Evolutionary conservation across 805 yeast species (phyloP), one percentile per base, ranked within the genome.

Genomic region (Metschnikowia chrysomelidarum): DNA sequence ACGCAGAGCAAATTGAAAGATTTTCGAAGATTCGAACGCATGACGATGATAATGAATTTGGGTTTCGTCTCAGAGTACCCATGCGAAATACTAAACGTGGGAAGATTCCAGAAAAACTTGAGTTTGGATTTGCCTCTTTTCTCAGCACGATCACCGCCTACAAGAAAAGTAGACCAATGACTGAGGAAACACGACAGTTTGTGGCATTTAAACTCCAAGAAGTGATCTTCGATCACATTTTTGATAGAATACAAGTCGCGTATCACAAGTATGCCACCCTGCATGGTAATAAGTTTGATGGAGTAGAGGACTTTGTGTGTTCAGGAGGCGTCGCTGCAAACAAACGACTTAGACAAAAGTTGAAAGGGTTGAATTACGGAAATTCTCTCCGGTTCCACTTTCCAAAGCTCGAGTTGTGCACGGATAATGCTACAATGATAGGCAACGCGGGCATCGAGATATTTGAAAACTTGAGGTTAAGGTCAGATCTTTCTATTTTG

Each of bases 281-380:
- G 7, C 25, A 16, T 17, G 36, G 30, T 2, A 33, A 57, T 18
- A 64, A 67, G 38, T 60, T 80, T 19, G 45, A 42, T 2, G 67
- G 58, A 3, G 71, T 76, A 9, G 56, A 60, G 11, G 72, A 75
- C 46, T 73, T 89, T 50, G 85, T 93, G 1, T 79, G 88, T 37
- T 83, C 98, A 0, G 98, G 98, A 7, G 98, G 98, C 5, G 98
- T 93, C 1, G 95, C 91, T 0, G 80, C 96, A 1, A 93, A 89
- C 53, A 32, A 53, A 27, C 57, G 63, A 19, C 60, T 87, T 11
- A 62, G 95, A 34, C 41, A 56, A 6, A 71, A 71, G 61, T 55
- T 84, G 5, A 46, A 51, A 1, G 65, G 68, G 4, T 57, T 78
- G n/a, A 34, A 58, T 3, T 22, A 34, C 26, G 38, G 28, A 19